Percentiles rank a stretch among this genome's conserved stretches.
Evolutionary conservation across 139 green algal species (phyloP).

Genomic region (Edaphochlamys debaryana): DNA sequence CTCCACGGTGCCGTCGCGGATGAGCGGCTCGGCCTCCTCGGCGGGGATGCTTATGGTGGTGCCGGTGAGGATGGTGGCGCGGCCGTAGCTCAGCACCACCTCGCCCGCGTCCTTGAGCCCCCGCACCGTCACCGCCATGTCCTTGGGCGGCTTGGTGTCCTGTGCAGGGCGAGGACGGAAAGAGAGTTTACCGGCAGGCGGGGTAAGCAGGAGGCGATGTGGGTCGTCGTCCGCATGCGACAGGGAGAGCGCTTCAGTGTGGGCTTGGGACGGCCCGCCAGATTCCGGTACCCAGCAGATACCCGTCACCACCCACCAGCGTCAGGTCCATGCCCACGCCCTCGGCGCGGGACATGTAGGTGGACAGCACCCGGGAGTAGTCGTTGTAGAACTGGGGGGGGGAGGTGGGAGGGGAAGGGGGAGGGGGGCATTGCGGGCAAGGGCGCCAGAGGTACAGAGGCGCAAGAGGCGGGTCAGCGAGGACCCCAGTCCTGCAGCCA

Average conservation of each 20-base stretch:
- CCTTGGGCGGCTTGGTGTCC: conserved; percentile 43
- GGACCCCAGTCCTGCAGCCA: too few relatives aligned
- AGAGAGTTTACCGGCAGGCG: neutral
- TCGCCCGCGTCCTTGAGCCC: conserved; percentile 43
- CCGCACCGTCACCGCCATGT: conserved; percentile 49
- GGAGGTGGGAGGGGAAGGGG: too few relatives aligned
- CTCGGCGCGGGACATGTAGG: conserved; percentile 44
- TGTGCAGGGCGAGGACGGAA: too few relatives aligned
- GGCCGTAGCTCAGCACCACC: conserved; percentile 46
- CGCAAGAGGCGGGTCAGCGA: too few relatives aligned
- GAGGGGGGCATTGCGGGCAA: too few relatives aligned
- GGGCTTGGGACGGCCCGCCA: too few relatives aligned
- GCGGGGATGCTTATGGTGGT: conserved; percentile 41
- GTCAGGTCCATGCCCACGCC: conserved; percentile 52
- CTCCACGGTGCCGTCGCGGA: conserved; percentile 35
- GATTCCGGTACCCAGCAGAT: too few relatives aligned
- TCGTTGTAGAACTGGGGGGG: conserved; percentile 42
- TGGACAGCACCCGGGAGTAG: conserved; percentile 38
- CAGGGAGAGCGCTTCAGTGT: too few relatives aligned
- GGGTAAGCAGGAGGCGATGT: neutral
- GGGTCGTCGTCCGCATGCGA: neutral
- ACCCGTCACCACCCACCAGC: too few relatives aligned
- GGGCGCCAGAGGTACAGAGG: too few relatives aligned
- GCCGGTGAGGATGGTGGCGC: conserved; percentile 21
- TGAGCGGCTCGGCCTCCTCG: conserved; percentile 52